Evolutionary conservation across 768 basidiomycete species (phyloP), one percentile per base, ranked within the genome.

Genomic region (Hypholoma sublateritium): DNA sequence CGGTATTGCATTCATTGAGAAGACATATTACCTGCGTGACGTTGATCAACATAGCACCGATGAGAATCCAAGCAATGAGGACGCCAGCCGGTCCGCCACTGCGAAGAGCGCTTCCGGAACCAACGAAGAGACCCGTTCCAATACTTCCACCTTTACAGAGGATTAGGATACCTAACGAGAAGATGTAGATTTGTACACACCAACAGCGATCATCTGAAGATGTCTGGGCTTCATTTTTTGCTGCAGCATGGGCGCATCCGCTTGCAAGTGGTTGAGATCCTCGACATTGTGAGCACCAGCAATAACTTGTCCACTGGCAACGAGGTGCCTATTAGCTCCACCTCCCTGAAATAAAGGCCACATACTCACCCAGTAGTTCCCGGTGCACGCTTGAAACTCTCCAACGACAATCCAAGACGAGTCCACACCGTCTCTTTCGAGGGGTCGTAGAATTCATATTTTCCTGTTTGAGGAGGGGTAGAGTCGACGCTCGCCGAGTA

Each of bases 221-320:
- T 80, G 78, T 39, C 78, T 65, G 9, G 74, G 74, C 68, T 78
- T 78, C 77, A 80, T 76, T 67, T 78, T 77, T 58, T 77, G 76
- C 56, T 80, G 78, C 17, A 80, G 65, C 74, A 78, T 76, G 9
- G 78, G 77, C 17, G 72, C 70, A 24, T 78, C 75, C 21, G 73
- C 74, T 57, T 72, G 62, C 49, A 76, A 49, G 19, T 62, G 67
- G 57, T 76, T 75, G 5, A 72, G 22, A 57, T 78, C 73, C 36
- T 67, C 64, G 32, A 74, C 62, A 67, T 72, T 72, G 47, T 61
- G 49, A 53, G 58, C 62, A 50, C 78, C 77, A 17, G 66, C 67
- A 39, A 78, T 65, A 53, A 70, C 65, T 43, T 76, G 73, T 52
- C 75, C 76, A 64, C 77, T 78, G 7, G n/a, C 21, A 32, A 42